phyloP scores from a whole-genome alignment of 345 rosid genomes.

The Atalantia buxifolia region DNA sequence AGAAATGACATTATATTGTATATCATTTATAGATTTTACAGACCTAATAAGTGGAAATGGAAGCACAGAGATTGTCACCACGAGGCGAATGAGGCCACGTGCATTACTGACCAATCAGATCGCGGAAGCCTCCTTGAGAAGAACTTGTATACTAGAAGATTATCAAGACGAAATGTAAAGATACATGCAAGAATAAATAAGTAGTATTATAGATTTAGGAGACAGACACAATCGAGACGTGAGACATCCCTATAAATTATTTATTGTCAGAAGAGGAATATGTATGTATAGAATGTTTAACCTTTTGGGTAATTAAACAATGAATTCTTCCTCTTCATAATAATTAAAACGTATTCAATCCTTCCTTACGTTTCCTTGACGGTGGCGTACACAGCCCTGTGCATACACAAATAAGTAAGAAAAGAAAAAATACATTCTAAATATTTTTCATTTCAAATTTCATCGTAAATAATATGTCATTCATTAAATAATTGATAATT shows the following conservation, averaged over 20 bases:
- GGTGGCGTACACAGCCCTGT: background rate
- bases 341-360: background rate
- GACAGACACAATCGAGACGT: too few species aligned
- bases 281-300: background rate
- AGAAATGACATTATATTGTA: background rate
- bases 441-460: too few species aligned
- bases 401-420: too few species aligned
- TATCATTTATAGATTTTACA: background rate
- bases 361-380: conserved; percentile 6
- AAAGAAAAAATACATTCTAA: too few species aligned
- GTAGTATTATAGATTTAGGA: background rate
- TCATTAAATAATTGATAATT: too few species aligned
- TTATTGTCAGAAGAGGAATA: background rate
- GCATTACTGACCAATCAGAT: background rate
- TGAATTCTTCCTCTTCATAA: background rate
- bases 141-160: background rate
- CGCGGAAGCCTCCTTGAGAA: too few species aligned
- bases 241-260: background rate
- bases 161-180: background rate
- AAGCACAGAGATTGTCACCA: background rate
- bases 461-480: too few species aligned
- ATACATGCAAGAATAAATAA: background rate
- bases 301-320: background rate
- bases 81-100: background rate
- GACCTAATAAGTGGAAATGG: background rate